phyloP scores from a whole-genome alignment of 108 stramenopile genomes.

The Aurantiochytrium sp. region DNA sequence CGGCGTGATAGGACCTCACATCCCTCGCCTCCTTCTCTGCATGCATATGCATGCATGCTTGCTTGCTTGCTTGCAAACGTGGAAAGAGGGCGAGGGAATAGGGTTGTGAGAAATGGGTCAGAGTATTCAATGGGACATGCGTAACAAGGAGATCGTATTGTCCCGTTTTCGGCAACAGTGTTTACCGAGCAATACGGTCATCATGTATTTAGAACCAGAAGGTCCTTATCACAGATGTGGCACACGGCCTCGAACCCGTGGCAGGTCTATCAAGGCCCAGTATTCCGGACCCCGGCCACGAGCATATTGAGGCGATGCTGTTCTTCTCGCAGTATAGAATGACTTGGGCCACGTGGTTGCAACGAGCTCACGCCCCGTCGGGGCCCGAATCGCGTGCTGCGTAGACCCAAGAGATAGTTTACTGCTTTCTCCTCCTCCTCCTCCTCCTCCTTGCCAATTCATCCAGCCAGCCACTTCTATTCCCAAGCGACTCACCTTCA shows the following conservation, averaged over 20 bases:
- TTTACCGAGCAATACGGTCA: constrained; percentile 23
- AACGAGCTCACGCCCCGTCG: not conserved
- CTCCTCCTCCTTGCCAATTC: no score
- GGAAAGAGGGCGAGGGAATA: no score
- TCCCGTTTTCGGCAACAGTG: constrained; percentile 21
- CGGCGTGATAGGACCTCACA: no score
- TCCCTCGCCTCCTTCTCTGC: no score
- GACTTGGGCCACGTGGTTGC: not conserved
- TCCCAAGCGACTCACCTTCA: no score
- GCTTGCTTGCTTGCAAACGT: no score
- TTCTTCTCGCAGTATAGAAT: not conserved
- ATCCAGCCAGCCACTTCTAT: no score
- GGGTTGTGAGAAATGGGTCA: not conserved
- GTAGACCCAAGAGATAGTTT: no score
- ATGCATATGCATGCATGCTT: no score
- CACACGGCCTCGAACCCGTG: constrained; percentile 4
- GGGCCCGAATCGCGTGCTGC: not conserved
- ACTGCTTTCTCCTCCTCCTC: no score
- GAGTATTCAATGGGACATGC: constrained; percentile 24
- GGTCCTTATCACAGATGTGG: constrained; percentile 33
- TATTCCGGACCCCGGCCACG: not conserved
- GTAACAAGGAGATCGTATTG: constrained; percentile 30
- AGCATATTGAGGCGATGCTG: not conserved
- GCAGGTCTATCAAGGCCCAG: no score
- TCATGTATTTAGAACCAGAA: constrained; percentile 35